Base-by-base conservation (phyloP, 1,284 basidiomycete genomes). In the Sporisorium reilianum region DNA sequence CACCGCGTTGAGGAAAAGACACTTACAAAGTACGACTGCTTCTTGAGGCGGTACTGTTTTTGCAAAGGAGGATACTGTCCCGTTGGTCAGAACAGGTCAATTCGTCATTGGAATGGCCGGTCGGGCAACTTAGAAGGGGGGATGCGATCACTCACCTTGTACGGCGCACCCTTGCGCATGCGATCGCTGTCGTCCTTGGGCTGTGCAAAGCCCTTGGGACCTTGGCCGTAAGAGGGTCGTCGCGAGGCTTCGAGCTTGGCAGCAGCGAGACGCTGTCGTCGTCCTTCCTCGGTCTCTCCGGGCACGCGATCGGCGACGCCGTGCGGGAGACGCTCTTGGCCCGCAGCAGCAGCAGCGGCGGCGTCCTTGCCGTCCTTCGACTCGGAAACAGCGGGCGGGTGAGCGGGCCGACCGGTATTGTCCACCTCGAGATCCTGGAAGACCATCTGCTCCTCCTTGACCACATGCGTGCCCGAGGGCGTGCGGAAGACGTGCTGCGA, bases 401-500 rank as follows among this genome's bases (percentile, higher is more conserved):
- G 80, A n/a, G 80, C 75, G 5, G 56, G 68, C 38, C 73, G 62
- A 60, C 82, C 79, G 25, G 73, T 52, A 40, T 79, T 65, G 52
- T 79, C 79, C 3, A 64, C 46, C 36, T 77, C 77, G 22, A 64
- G 59, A 25, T 79, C 65, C 49, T 77, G 61, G 52, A 79, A 69
- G 26, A 63, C 56, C 53, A 77, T 76, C 55, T 78, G 75, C 70
- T 82, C 68, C 52, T 79, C 80, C 50, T 80, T 73, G 64, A 84
- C 83, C 10, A 80, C 58, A 52, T 80, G 77, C 14, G 36, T 66
- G 48, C 83, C 83, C 14, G 75, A 60, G 16, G 83, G 83, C n/a
- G 80, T 82, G 36, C 70, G 65, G 77, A 84, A 84, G 26, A 78
- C 55, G 69, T 84, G 83, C 65, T 84, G 75, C 23, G 60, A 64